Percentiles rank a stretch among this genome's conserved stretches.
These are phyloP conservation scores for Fomitiporia mediterranea DNA, from an alignment of 1,284 basidiomycete genomes.

Conservation along the genomic window DNA sequence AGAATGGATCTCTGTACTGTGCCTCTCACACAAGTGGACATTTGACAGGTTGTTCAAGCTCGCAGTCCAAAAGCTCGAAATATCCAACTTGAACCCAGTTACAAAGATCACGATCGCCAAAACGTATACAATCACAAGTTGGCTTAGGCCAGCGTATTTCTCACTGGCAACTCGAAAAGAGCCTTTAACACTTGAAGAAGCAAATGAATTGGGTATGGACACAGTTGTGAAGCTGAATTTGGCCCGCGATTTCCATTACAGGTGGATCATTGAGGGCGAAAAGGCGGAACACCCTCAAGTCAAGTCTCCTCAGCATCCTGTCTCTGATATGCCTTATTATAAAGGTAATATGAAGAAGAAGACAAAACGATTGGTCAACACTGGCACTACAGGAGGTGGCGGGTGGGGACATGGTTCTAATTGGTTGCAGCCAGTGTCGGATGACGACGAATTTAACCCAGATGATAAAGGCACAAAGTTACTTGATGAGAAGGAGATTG, in stretches of 20 bases:
- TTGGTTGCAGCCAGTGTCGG: too few species aligned
- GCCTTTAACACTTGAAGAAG: conserved; percentile 5
- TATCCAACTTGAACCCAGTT: not conserved
- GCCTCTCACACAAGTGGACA: conserved; percentile 16
- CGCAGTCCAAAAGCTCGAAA: conserved; percentile 6
- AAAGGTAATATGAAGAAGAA: too few species aligned
- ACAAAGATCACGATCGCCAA: conserved; percentile 3
- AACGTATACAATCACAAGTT: conserved; percentile 1
- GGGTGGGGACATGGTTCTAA: too few species aligned
- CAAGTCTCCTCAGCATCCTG: too few species aligned
- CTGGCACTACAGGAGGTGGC: too few species aligned
- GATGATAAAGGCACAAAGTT: too few species aligned
- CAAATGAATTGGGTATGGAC: conserved; percentile 5
- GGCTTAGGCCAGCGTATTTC: not conserved
- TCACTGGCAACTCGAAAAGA: not conserved
- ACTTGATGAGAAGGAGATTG: not conserved
- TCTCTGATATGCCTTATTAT: not conserved
- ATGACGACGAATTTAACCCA: too few species aligned
- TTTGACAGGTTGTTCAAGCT: conserved; percentile 1
- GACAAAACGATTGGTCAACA: not conserved
- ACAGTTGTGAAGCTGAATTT: conserved; percentile 1
- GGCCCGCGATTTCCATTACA: not conserved
- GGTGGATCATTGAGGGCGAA: not conserved
- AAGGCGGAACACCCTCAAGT: not conserved
- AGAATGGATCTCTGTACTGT: conserved; percentile 13